Evolutionary conservation across 257 asterid species (phyloP), one percentile per base, ranked within the genome.

Genomic region (Knoxia roxburghii): DNA sequence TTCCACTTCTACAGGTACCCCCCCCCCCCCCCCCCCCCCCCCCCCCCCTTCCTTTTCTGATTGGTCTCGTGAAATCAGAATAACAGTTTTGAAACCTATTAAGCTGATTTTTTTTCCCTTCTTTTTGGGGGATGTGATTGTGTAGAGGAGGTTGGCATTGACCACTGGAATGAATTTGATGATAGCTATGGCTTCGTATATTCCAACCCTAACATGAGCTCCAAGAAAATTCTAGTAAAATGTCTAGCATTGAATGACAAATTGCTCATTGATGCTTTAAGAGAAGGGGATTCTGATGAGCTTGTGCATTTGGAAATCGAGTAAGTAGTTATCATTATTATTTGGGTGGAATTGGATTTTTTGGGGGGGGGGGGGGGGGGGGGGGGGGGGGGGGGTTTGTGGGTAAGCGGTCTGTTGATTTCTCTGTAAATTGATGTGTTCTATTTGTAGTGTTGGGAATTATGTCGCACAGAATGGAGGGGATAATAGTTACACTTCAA

Each of bases 141-240:
- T 53, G 75, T 70, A 90, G 97, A 84, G 71, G 94, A 90, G 78
- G 97, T 87, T 37, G 91, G 91, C 51, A 64, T 82, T 41, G 94
- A 90, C 32, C 51, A 67, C 15, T 90, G 99, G 97, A 93, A 83
- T 43, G 90, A 75, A 52, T 72, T 81, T 55, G 94, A 81, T 37
- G 94, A 82, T 37, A 68, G 78, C 43, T 90, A 88, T 61, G 95
- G 85, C 0, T 93, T 90, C 9, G 76, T 93, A 0, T 90, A 88
- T 68, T 88, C 99, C 5, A 74, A 81, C 29, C 85, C 87, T 41
- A 86, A 76, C 30, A 82, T 76, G 76, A 86, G 75, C 51, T 73
- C 95, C 24, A 74, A 80, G 82, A 89, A 83, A 59, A 88, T 90
- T 20, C 55, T 88, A 30, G 83, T 93, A 24, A 90, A 93, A 78